Evolutionary conservation across 2,329 filamentous ascomycete species (phyloP), one percentile per base, ranked within the genome.

Genomic region (Talaromyces sp.): DNA sequence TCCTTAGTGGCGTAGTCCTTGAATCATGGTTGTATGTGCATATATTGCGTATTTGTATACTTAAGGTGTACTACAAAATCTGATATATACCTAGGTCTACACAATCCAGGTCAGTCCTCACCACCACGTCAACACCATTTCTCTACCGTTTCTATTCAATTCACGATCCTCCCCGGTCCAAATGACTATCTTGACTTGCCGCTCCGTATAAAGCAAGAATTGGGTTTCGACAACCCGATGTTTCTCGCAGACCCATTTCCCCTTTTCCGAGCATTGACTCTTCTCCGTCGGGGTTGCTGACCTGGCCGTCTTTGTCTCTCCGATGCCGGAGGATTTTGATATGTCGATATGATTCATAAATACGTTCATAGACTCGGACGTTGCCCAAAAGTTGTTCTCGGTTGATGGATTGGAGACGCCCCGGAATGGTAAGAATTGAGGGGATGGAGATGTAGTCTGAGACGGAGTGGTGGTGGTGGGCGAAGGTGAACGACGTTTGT

Each of bases 91-190:
- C n/a, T n/a, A n/a, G n/a, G 4, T 46, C 43, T 19, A 31, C 17
- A 33, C 43, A 28, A 28, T 28, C 25, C 25, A n/a, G 25, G 15
- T 41, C 39, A 25, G 25, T 31, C 19, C 22, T 40, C 25, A 59
- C 57, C 57, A 59, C 57, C 57, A 59, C 3, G 57, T 55, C 6
- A 55, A 28, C 19, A 59, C 31, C 19, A 59, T 31, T 17, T 37
- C 28, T 43, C 57, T 56, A 19, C 57, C 57, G 8, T 52, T 56
- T 22, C 39, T 46, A 3, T 19, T 15, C 53, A 56, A 45, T 37
- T 56, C 15, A 2, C 19, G 22, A 55, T 59, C 57, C 37, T 59
- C 57, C 31, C 22, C 36, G 5, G 57, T 59, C 57, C 57, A 59
- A 25, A 59, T 52, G 25, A 59, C 31, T 36, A 56, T 31, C 36